These are phyloP conservation scores for Fraxinus platypoda DNA, from an alignment of 305 asterid genomes.

Conservation along the genomic window DNA sequence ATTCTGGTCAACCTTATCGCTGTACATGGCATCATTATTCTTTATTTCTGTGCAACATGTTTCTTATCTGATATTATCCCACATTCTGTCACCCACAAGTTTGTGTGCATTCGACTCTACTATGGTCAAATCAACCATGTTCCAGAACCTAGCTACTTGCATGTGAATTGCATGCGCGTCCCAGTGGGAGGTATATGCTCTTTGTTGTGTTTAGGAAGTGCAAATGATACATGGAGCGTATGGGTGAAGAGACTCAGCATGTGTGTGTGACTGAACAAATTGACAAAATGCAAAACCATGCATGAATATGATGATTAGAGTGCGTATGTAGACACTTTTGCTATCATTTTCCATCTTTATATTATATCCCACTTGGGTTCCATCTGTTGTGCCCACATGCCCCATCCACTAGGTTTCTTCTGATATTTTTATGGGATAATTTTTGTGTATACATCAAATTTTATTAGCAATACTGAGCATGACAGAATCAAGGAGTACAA, in stretches of 20 bases:
- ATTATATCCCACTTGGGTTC: conserved; percentile 9
- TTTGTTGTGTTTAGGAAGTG: background rate
- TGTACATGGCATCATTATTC: background rate
- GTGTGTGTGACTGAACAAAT: background rate
- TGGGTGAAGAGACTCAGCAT: conserved; percentile 1
- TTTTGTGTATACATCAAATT: background rate
- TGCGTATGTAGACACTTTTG: conserved; percentile 1
- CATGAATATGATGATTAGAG: conserved; percentile 16
- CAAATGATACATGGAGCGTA: background rate
- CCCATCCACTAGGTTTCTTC: background rate
- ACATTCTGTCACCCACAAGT: background rate
- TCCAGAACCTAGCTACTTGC: background rate
- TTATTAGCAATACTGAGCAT: background rate
- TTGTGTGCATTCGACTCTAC: background rate
- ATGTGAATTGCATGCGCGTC: background rate
- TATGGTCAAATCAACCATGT: background rate
- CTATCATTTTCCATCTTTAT: conserved; percentile 9
- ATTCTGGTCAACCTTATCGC: background rate
- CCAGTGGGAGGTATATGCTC: background rate
- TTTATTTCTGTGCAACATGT: background rate
- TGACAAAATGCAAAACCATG: conserved; percentile 19
- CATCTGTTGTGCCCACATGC: conserved; percentile 1
- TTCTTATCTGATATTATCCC: background rate
- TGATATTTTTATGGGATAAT: background rate
- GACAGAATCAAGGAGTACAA: background rate